phyloP scores from a whole-genome alignment of 257 asterid genomes.

The Nicotiana benthamiana region DNA sequence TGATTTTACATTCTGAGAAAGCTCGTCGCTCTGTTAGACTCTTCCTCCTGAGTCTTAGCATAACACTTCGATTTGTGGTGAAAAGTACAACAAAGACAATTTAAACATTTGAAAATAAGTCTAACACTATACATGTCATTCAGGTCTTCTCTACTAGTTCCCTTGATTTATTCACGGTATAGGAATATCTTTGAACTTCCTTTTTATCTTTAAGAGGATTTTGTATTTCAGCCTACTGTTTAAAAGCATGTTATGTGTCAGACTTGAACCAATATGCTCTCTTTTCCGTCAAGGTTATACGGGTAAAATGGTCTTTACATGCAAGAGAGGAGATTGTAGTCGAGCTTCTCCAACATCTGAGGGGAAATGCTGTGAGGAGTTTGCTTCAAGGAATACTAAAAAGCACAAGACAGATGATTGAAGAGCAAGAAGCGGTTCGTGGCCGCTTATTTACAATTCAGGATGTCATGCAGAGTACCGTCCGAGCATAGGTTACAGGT shows the following conservation, averaged over 20 bases:
- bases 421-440: conserved; percentile 98
- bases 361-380: conserved; percentile 54
- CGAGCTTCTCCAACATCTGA: conserved; percentile 87
- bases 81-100: background rate
- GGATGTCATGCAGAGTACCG: conserved; percentile 97
- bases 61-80: background rate
- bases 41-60: background rate
- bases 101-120: background rate
- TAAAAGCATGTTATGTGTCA: background rate
- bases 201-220: background rate
- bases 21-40: background rate
- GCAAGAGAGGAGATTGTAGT: conserved; percentile 96
- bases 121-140: background rate
- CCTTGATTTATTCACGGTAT: background rate
- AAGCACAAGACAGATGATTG: conserved; percentile 90
- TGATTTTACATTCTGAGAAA: background rate
- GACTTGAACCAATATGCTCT: background rate
- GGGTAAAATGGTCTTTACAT: conserved; percentile 97
- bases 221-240: background rate
- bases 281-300: conserved; percentile 47
- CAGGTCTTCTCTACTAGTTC: background rate
- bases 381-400: conserved; percentile 68
- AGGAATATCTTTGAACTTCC: background rate
- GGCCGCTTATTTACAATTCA: conserved; percentile 94
- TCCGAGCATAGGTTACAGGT: conserved; percentile 99